These are phyloP conservation scores for Zostera marina DNA, from an alignment of 116 monocot species.

Conservation along the genomic window DNA sequence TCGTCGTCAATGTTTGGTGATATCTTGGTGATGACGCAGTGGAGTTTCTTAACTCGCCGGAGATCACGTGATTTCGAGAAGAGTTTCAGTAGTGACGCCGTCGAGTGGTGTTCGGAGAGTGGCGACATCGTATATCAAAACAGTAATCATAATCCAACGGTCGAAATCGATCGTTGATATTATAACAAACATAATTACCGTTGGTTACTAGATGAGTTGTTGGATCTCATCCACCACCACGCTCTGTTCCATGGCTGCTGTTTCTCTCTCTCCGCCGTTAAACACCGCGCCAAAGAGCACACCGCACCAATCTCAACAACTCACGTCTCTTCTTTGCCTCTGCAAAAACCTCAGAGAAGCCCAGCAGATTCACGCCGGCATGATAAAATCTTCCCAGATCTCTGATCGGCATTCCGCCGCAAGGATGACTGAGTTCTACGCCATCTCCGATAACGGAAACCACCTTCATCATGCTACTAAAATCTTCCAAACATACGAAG, in stretches of 20 bases:
- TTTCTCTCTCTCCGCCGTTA: not conserved
- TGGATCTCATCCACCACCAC: not conserved
- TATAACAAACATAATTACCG: no score
- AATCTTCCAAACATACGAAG: conserved; percentile 12
- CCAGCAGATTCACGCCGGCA: conserved; percentile 37
- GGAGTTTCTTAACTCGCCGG: conserved; percentile 1
- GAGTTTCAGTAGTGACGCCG: not conserved
- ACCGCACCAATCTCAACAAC: conserved; percentile 23
- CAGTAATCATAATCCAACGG: no score
- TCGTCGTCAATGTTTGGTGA: not conserved
- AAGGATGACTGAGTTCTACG: conserved; percentile 42
- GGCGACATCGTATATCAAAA: no score
- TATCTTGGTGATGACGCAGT: conserved; percentile 1
- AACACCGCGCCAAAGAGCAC: not conserved
- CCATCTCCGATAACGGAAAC: conserved; percentile 11
- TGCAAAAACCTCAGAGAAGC: conserved; percentile 35
- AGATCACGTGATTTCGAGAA: not conserved
- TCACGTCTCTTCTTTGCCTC: conserved; percentile 28
- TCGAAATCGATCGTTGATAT: no score
- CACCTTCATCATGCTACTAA: conserved; percentile 16
- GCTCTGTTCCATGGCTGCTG: not conserved
- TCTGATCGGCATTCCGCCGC: conserved; percentile 38
- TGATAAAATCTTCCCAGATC: conserved; percentile 35
- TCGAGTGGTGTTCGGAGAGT: not conserved
- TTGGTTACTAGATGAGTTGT: no score